A percentile compares a stretch with the other conserved stretches of the same genome.
Evolutionary conservation across 352 stramenopile genomes (phyloP).

Genomic region (Globisporangium irregulare): DNA sequence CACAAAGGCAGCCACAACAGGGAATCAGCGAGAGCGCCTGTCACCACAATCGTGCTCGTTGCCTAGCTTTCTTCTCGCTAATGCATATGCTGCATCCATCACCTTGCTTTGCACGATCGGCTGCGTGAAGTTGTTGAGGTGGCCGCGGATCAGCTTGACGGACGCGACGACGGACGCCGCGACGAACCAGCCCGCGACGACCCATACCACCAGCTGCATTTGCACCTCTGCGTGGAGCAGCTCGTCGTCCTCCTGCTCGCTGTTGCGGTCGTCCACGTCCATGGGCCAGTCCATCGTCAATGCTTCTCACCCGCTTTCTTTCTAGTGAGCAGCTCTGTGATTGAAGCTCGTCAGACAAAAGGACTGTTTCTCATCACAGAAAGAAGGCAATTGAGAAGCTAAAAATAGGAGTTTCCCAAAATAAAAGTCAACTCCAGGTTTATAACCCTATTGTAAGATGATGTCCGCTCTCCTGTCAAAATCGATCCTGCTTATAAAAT

Average conservation of each 20-base stretch:
- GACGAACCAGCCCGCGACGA: slow-evolving; percentile 90
- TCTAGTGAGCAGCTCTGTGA: neutral
- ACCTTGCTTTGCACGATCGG: slow-evolving; percentile 95
- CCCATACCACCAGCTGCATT: slow-evolving; percentile 73
- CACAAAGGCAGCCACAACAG: neutral
- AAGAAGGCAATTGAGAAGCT: neutral
- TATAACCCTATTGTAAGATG: too few relatives aligned
- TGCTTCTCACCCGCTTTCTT: neutral
- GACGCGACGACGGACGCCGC: slow-evolving; percentile 85
- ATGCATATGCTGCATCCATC: neutral
- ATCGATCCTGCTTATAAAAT: too few relatives aligned
- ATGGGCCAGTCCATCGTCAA: slow-evolving; percentile 9
- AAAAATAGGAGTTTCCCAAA: neutral
- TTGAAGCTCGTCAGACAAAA: neutral
- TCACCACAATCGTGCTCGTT: neutral
- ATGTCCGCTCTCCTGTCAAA: too few relatives aligned
- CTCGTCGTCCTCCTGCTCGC: slow-evolving; percentile 15
- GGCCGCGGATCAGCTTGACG: slow-evolving; percentile 88
- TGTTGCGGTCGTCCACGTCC: slow-evolving; percentile 2
- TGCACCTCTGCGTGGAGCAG: slow-evolving; percentile 38
- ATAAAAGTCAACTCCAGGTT: neutral
- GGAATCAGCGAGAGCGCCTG: neutral
- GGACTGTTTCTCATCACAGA: neutral
- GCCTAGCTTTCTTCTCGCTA: neutral
- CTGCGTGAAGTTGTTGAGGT: slow-evolving; percentile 91